These are phyloP conservation scores for Sisymbrium irio DNA, from an alignment of 345 rosid species.

Conservation along the genomic window DNA sequence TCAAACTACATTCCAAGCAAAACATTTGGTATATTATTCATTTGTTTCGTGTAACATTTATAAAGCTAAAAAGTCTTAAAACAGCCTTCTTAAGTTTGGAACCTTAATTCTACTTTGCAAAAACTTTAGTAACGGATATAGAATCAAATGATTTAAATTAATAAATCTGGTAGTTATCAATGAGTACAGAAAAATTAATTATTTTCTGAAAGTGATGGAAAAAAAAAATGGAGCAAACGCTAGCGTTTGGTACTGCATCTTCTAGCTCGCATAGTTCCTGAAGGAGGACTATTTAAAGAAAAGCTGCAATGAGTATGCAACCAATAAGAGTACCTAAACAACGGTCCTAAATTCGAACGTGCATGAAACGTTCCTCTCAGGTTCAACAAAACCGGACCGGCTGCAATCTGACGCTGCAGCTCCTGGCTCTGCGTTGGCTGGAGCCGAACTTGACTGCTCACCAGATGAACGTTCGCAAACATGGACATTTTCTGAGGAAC, in stretches of 20 bases:
- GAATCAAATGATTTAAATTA: not conserved
- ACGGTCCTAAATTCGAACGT: constrained; percentile 57
- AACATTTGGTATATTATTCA: not conserved
- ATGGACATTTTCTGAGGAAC: constrained; percentile 41
- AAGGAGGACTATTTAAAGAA: constrained; percentile 64
- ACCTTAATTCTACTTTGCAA: constrained; percentile 5
- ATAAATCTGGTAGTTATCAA: not conserved
- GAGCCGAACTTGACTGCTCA: constrained; percentile 79
- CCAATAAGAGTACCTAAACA: constrained; percentile 68
- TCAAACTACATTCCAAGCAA: not conserved
- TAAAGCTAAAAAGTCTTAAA: constrained; percentile 7
- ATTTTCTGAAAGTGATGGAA: constrained; percentile 7
- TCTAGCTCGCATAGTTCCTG: constrained; percentile 55
- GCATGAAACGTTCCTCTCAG: constrained; percentile 67
- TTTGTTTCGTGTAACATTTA: not conserved
- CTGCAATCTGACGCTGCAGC: constrained; percentile 54
- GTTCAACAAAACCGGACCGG: constrained; percentile 48
- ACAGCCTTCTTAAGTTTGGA: constrained; percentile 12
- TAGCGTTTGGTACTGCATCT: constrained; percentile 73
- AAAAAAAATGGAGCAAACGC: not conserved
- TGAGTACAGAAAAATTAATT: constrained; percentile 13
- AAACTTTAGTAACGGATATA: constrained; percentile 4
- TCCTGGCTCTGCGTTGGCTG: constrained; percentile 40
- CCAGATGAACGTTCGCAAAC: constrained; percentile 50
- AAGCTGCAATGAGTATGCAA: constrained; percentile 61